Evolutionary conservation across 495 filamentous ascomycete genomes (phyloP), one percentile per base, ranked within the genome.

Genomic region (Trichoderma gamsii): DNA sequence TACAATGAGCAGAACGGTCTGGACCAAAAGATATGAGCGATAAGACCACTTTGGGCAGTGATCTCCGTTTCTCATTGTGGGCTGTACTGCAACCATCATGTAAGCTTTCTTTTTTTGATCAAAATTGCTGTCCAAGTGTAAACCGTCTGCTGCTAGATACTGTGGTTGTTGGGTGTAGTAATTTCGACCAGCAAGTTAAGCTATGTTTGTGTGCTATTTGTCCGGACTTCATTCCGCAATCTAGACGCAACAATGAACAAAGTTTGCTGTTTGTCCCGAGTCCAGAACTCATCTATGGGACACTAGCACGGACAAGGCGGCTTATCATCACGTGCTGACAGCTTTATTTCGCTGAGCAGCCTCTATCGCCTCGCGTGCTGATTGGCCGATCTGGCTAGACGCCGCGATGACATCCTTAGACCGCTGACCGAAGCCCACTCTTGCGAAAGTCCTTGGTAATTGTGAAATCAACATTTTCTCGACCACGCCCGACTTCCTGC

Each of bases 361-460:
- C 11, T 5, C 11, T 27, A 29, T 32, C 56, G 16, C 2, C 11
- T 3, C 3, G 56, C 25, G 56, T 25, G 25, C 56, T 61, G 56
- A 61, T 61, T 61, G 56, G 56, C 13, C 25, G 25, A 29, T 13
- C 56, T 12, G 12, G 25, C 12, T 11, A 7, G 13, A 6, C 4
- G 15, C 25, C 12, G 23, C 56, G 56, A 61, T 61, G 56, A 61
- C 56, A 61, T 61, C 16, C 51, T 25, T 23, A 13, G n/a, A 25
- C 51, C 21, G 51, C 25, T 61, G 56, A 61, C 56, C 25, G 56
- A 32, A 61, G n/a, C 56, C 56, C 56, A 61, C 56, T 61, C 56
- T 61, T 18, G 51, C 21, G 16, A 21, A 23, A 52, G 8, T 52
- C 25, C 49, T 52, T 23, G 25, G 35, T 23, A 21, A n/a, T n/a